These are phyloP conservation scores for Cordyceps javanica DNA, from an alignment of 2,329 filamentous ascomycete genomes.

Conservation along the genomic window DNA sequence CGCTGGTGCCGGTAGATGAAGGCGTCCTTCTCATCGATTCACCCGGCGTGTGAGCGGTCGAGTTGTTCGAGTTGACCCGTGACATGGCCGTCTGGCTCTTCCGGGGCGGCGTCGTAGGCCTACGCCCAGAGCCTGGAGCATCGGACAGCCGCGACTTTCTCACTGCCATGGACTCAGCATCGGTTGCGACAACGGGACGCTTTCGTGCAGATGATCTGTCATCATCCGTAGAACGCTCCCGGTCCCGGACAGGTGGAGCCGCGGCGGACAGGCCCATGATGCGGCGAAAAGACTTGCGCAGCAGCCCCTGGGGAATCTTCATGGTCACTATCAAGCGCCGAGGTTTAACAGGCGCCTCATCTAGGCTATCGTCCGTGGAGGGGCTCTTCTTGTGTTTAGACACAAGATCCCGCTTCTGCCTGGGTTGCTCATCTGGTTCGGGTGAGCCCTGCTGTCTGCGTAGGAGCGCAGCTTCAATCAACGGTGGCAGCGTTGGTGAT, in stretches of 20 bases:
- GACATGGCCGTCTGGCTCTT: slow-evolving; percentile 47
- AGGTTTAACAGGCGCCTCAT: slow-evolving; percentile 24
- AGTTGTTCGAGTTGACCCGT: slow-evolving; percentile 47
- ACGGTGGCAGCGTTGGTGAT: slow-evolving; percentile 49
- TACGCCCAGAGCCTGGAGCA: slow-evolving; percentile 25
- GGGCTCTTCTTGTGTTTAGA: slow-evolving; percentile 21
- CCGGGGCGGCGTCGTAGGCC: slow-evolving; percentile 46
- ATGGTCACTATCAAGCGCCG: slow-evolving; percentile 37
- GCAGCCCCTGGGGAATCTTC: slow-evolving; percentile 42
- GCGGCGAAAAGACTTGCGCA: slow-evolving; percentile 38
- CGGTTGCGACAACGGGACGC: slow-evolving; percentile 37
- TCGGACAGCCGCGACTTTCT: slow-evolving; percentile 41
- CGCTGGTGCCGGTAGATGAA: slow-evolving; percentile 11
- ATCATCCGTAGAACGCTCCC: slow-evolving; percentile 2
- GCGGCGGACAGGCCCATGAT: slow-evolving; percentile 36
- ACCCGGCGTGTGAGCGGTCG: slow-evolving; percentile 45
- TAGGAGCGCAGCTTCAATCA: slow-evolving; percentile 42
- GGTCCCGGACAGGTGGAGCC: slow-evolving; percentile 15
- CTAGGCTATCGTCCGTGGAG: slow-evolving; percentile 24
- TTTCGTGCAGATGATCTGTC: slow-evolving; percentile 36
- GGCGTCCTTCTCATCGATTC: slow-evolving; percentile 30
- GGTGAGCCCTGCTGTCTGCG: slow-evolving; percentile 17
- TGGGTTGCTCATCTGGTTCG: slow-evolving; percentile 4
- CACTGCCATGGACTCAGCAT: slow-evolving; percentile 29
- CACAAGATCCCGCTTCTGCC: slow-evolving; percentile 14